Evolutionary conservation across 2,329 filamentous ascomycete species (phyloP).

Genomic region (Clonostachys solani): DNA sequence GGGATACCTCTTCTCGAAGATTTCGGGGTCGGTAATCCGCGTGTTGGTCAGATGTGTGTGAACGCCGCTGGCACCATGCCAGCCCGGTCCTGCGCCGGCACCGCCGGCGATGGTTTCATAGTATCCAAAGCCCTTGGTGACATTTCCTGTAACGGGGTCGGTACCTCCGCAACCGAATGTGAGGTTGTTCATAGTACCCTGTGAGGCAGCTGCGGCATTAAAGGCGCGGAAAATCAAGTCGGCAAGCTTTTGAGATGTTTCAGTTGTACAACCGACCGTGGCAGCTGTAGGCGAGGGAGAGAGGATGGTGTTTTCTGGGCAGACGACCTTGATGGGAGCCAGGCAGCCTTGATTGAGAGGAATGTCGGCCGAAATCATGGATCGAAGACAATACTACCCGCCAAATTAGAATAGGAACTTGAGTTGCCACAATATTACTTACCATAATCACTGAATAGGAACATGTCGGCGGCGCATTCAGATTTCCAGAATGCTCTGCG

Average conservation of each 20-base stretch:
- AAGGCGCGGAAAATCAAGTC: slow-evolving; percentile 82
- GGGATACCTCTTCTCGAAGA: slow-evolving; percentile 72
- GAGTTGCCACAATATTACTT: neutral
- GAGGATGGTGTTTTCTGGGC: slow-evolving; percentile 69
- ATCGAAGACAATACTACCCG: slow-evolving; percentile 67
- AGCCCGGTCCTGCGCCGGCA: slow-evolving; percentile 64
- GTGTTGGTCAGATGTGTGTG: slow-evolving; percentile 84
- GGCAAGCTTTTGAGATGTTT: slow-evolving; percentile 76
- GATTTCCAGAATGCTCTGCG: slow-evolving; percentile 22
- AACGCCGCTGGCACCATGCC: slow-evolving; percentile 69
- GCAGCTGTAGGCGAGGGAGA: slow-evolving; percentile 73
- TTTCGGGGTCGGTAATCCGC: slow-evolving; percentile 72
- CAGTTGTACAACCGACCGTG: slow-evolving; percentile 79
- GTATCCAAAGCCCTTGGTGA: slow-evolving; percentile 65
- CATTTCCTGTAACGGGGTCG: slow-evolving; percentile 46
- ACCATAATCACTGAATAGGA: slow-evolving; percentile 60
- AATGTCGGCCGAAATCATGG: slow-evolving; percentile 76
- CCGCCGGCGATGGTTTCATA: slow-evolving; percentile 81
- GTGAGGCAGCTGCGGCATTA: slow-evolving; percentile 70
- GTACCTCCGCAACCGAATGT: slow-evolving; percentile 80
- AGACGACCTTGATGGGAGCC: slow-evolving; percentile 69
- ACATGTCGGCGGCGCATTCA: slow-evolving; percentile 24
- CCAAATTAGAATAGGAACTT: neutral
- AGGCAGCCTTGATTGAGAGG: slow-evolving; percentile 85
- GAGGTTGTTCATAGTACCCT: slow-evolving; percentile 81